Evolutionary conservation across 1,139 yeast species (phyloP), one percentile per base, ranked within the genome.

Genomic region (Sugiyamaella castrensis): DNA sequence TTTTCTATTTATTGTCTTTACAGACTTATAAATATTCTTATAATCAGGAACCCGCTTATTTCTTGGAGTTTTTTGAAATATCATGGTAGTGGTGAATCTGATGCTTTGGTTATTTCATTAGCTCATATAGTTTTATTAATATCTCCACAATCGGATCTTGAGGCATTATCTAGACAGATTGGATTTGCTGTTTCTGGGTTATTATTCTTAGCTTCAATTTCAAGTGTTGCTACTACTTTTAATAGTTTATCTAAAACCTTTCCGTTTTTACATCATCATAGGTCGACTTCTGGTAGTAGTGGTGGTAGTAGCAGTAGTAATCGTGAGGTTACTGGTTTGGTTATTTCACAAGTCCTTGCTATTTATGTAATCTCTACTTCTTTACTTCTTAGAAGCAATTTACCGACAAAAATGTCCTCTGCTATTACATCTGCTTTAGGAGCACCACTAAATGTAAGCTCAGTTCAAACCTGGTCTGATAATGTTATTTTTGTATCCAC

Each of bases 401-500:
- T 88, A 47, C 92, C 96, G 0, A 66, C 73, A 13, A 74, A 69
- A 28, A 78, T 81, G 58, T 72, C 85, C 8, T 75, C 82, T 47
- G 79, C 81, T 19, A 69, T 72, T 35, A 76, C 81, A 27, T 69
- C 71, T n/a, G 77, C 75, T 11, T 64, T 74, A 35, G 74, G 73
- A 8, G 69, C 74, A 7, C 74, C 75, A 3, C 58, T 75, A 47
- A 83, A 81, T 55, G 81, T 81, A 15, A 69, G 74, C 35, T 76
- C 83, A 50, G 81, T 88, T 31, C 95, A 89, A 61, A 71, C 75
- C 30, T 84, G 94, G 89, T 88, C 87, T 62, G 96, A 89, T 61
- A 74, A 81, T 55, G 78, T 87, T 29, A 87, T 82, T 68, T 79
- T 82, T 10, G 50, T 77, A 5, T 73, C 85, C 4, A 78, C 85